Evolutionary conservation across 2,329 filamentous ascomycete species (phyloP), one percentile per base, ranked within the genome.

Genomic region (Colletotrichum abscissum): DNA sequence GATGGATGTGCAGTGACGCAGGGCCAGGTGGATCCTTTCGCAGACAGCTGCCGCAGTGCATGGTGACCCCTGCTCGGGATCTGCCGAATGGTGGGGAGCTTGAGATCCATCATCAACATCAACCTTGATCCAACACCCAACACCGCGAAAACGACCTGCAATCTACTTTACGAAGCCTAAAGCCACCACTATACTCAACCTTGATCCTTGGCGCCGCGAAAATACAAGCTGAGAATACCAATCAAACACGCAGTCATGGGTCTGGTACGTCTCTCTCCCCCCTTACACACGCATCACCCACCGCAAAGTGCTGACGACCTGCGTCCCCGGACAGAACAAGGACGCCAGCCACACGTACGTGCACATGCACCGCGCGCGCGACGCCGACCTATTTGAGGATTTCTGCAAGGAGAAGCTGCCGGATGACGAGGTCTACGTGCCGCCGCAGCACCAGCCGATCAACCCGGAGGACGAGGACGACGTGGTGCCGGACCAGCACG

Each of bases 391-490:
- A 75, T 93, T 95, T 77, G 94, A 96, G 81, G 91, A 84, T 81
- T 92, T 93, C 79, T 92, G 90, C 87, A 90, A 89, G 80, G 91
- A 93, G 84, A 89, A 88, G 78, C 88, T 93, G 57, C 91, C 92
- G n/a, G 86, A 88, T 74, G 94, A 97, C 83, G 93, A 95, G 69
- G 94, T 97, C 80, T 93, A 94, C 82, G 93, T 97, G n/a, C 91
- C 93, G 42, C 91, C 91, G 8, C 90, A 94, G 75, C 91, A 95
- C 80, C 93, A 95, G 81, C 94, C 94, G 54, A 88, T 95, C 79
- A 96, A 97, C 80, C 94, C 94, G 0, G 94, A 97, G 82, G 94
- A 97, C 81, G 94, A 97, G 83, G 94, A 97, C 79, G 94, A 97
- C 79, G 93, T 97, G 4, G 94, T 97, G 5, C 94, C 94, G 0